Base-by-base conservation (phyloP, 768 basidiomycete genomes). In the Boletus rubescentipes region DNA sequence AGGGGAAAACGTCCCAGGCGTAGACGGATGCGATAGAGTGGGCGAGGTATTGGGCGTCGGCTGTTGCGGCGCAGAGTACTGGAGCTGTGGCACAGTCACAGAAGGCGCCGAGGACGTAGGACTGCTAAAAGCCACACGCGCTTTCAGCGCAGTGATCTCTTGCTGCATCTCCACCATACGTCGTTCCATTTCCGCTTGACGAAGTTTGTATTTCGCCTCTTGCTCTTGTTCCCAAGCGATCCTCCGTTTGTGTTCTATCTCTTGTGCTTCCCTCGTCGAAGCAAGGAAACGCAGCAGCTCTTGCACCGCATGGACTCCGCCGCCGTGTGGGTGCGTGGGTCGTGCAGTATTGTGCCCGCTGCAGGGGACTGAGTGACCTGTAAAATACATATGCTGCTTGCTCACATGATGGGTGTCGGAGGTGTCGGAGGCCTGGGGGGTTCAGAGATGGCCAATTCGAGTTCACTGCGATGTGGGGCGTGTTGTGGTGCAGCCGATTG, bases 211-310 rank as follows among this genome's bases (percentile, higher is more conserved):
- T 61, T 77, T 85, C 10, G 77, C 77, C 70, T 89, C 89, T 56
- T 87, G 84, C 53, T 85, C 83, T 58, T 79, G 75, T 61, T 91
- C 89, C 87, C 89, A 90, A 35, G 74, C 79, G 9, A 77, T 50
- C 44, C 87, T 75, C 18, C 89, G 77, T 58, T 74, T 79, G 36
- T 75, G 72, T 58, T 90, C 89, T 16, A 72, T 75, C 46, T 86
- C 84, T 41, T 84, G 81, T 0, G 82, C 79, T 31, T 87, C 80
- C 58, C 76, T 77, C 1, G 82, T 83, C 1, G 79, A 75, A n/a
- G 76, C 67, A 8, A 87, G 67, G 47, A 82, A 75, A n/a, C 82
- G 79, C 51, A 84, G 65, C 35, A 89, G 75, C 58, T 88, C 83
- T 15, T 85, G 80, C 0, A 89, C 74, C 4, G 80, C 76, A 54